These are phyloP conservation scores for Neltuma alba DNA, from an alignment of 306 rosid species.

Conservation along the genomic window DNA sequence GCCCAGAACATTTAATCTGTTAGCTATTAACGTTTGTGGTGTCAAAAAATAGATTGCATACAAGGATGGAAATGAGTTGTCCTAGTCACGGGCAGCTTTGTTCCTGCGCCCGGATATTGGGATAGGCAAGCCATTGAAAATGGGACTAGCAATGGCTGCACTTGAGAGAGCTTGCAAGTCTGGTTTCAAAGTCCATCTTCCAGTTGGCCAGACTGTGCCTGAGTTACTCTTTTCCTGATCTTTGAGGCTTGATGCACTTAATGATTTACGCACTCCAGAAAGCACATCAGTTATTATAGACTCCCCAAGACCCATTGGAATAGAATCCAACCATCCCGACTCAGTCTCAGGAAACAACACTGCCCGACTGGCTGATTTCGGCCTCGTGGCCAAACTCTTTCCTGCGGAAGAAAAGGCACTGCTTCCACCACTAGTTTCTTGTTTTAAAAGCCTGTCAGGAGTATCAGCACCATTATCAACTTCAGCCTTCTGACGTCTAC, in stretches of 20 bases:
- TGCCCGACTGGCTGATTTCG: constrained; percentile 72
- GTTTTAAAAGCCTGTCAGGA: constrained; percentile 61
- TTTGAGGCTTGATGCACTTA: constrained; percentile 69
- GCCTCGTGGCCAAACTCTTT: constrained; percentile 61
- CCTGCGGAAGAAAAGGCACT: constrained; percentile 58
- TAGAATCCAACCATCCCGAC: constrained; percentile 65
- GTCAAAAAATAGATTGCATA: constrained; percentile 46
- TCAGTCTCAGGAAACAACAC: constrained; percentile 52
- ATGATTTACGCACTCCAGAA: constrained; percentile 67
- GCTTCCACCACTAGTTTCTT: constrained; percentile 58
- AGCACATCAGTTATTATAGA: constrained; percentile 56
- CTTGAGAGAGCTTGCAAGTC: constrained; percentile 70
- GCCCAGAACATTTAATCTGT: constrained; percentile 37
- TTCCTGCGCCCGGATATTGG: constrained; percentile 74
- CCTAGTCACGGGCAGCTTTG: constrained; percentile 85
- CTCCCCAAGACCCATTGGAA: constrained; percentile 73
- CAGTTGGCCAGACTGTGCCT: constrained; percentile 58
- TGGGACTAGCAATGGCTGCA: constrained; percentile 63
- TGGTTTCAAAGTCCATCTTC: constrained; percentile 68
- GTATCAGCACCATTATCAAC: constrained; percentile 55
- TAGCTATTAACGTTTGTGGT: constrained; percentile 44
- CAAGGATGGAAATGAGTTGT: constrained; percentile 28
- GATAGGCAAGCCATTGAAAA: constrained; percentile 80
- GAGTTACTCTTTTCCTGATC: constrained; percentile 70
- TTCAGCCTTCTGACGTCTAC: constrained; percentile 75